A percentile compares a stretch with the other conserved stretches of the same genome.
phyloP scores from a whole-genome alignment of 2,329 filamentous ascomycete genomes.

The Fusarium sp. region DNA sequence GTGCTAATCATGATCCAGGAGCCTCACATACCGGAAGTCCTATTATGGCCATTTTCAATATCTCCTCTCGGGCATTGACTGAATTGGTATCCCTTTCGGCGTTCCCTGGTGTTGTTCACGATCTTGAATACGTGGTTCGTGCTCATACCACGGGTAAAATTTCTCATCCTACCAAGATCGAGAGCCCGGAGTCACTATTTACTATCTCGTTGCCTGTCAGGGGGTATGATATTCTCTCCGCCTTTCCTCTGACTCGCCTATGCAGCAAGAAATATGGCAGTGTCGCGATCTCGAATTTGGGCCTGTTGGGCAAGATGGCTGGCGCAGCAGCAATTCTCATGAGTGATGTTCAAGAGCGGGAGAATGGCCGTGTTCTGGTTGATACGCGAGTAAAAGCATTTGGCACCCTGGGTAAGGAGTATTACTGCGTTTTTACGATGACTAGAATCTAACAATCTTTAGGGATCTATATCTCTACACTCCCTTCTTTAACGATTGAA shows the following conservation, averaged over 20 bases:
- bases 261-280: constrained; percentile 46
- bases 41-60: constrained; percentile 87
- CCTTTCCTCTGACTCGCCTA: constrained; percentile 72
- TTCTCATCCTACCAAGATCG: constrained; percentile 59
- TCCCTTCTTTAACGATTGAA: constrained; percentile 68
- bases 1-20: constrained; percentile 45
- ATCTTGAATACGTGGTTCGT: constrained; percentile 74
- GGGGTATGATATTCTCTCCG: constrained; percentile 84
- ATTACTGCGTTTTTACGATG: neutral
- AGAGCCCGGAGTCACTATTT: constrained; percentile 61
- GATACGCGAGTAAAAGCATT: constrained; percentile 81
- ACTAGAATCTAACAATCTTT: neutral
- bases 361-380: constrained; percentile 69
- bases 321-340: constrained; percentile 79
- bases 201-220: constrained; percentile 68
- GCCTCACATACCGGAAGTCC: constrained; percentile 72
- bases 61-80: constrained; percentile 67
- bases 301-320: constrained; percentile 88
- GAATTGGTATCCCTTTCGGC: constrained; percentile 75
- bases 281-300: constrained; percentile 73
- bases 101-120: constrained; percentile 74
- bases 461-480: constrained; percentile 79
- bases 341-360: constrained; percentile 63
- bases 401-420: constrained; percentile 71
- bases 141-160: constrained; percentile 74